A percentile compares a stretch with the other conserved stretches of the same genome.
Evolutionary conservation across 495 filamentous ascomycete species (phyloP).

Genomic region (Chlorociboria aeruginascens): DNA sequence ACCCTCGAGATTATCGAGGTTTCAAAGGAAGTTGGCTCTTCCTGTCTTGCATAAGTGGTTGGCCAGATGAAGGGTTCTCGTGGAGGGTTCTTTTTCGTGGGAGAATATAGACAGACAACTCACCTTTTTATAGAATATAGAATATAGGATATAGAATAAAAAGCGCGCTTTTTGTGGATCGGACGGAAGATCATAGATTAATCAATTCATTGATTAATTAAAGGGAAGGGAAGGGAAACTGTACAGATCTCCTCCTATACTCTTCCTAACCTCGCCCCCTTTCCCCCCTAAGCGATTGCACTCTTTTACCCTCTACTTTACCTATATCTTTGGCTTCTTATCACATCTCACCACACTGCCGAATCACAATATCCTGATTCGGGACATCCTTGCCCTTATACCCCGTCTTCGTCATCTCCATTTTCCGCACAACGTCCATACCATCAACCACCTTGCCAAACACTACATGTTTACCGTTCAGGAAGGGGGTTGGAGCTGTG

Average conservation of each 20-base stretch:
- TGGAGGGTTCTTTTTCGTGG: too few species aligned
- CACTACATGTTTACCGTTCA: conserved; percentile 93
- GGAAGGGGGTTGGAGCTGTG: conserved; percentile 68
- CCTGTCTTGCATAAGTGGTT: too few species aligned
- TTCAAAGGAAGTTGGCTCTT: too few species aligned
- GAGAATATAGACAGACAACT: too few species aligned
- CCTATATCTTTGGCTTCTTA: background rate
- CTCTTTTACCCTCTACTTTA: background rate
- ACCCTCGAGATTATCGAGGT: too few species aligned
- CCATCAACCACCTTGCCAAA: conserved; percentile 87
- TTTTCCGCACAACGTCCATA: conserved; percentile 78
- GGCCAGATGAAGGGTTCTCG: too few species aligned
- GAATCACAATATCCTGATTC: conserved; percentile 72
- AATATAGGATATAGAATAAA: too few species aligned
- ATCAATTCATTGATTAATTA: too few species aligned
- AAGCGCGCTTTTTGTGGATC: too few species aligned
- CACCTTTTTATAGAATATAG: too few species aligned
- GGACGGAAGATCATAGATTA: too few species aligned
- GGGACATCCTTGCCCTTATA: conserved; percentile 63
- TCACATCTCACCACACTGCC: conserved; percentile 83
- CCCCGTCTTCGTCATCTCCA: conserved; percentile 77
- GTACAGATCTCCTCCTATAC: background rate
- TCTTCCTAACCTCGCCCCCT: background rate
- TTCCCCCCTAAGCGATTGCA: background rate
- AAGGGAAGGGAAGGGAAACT: too few species aligned